Percentiles rank a stretch among this genome's conserved stretches.
Conservation (phyloP, 1,139 yeast genomes). For the Candida sanyaensis region DNA sequence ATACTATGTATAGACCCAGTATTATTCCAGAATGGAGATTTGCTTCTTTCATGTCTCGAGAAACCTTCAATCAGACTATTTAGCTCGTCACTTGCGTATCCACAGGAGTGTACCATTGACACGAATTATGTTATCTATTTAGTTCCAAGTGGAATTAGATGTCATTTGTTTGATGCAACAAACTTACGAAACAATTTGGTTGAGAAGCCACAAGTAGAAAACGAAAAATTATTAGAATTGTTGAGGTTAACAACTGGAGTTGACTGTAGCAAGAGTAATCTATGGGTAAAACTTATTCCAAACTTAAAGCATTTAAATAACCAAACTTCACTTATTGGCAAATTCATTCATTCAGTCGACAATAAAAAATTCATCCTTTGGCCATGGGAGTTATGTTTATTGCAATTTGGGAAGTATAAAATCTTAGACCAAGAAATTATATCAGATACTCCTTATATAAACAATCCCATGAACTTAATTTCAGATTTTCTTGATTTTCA, state of each 20-base stretch:
- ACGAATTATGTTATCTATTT: conserved; percentile 55
- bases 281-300: conserved; percentile 72
- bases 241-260: conserved; percentile 58
- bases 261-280: conserved; percentile 20
- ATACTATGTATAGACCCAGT: conserved; percentile 58
- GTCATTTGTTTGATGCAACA: conserved; percentile 49
- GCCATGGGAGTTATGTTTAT: conserved; percentile 68
- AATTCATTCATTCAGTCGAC: conserved; percentile 51
- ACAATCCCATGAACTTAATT: conserved; percentile 36
- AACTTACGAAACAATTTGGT: conserved; percentile 14
- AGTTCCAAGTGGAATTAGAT: conserved; percentile 76
- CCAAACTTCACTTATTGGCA: conserved; percentile 63
- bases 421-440: conserved; percentile 3
- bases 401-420: conserved; percentile 48
- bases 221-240: conserved; percentile 49
- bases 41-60: conserved; percentile 33
- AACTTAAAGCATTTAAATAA: conserved; percentile 68
- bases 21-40: conserved; percentile 52
- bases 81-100: conserved; percentile 23
- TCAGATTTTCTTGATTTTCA: conserved; percentile 40
- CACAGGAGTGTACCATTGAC: conserved; percentile 19
- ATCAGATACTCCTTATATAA: conserved; percentile 4
- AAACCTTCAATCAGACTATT: conserved; percentile 31
- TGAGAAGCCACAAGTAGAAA: conserved; percentile 21
- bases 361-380: conserved; percentile 64